Percentiles rank a stretch among this genome's conserved stretches.
phyloP scores from a whole-genome alignment of 371 early-diverging fungal genomes.

The Mucor circinelloides region DNA sequence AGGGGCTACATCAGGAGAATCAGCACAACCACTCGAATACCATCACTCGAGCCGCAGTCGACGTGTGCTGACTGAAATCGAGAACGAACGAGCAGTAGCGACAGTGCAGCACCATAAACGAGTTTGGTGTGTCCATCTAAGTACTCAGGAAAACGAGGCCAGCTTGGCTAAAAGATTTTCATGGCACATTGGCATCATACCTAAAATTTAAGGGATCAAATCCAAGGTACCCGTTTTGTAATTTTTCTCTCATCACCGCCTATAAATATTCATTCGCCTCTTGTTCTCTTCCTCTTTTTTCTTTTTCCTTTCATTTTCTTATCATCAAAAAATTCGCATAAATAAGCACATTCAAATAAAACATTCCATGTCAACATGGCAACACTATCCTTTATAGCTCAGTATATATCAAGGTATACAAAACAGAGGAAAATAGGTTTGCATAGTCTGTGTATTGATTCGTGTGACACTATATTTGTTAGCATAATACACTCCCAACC shows the following conservation, averaged over 20 bases:
- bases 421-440: background rate
- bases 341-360: background rate
- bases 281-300: background rate
- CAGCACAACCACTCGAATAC: background rate
- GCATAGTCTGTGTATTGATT: background rate
- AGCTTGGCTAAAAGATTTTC: slow-evolving; percentile 12
- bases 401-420: background rate
- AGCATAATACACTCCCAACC: background rate
- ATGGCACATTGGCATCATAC: slow-evolving; percentile 55
- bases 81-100: slow-evolving; percentile 41
- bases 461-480: background rate
- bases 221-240: background rate
- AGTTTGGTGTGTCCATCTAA: slow-evolving; percentile 48
- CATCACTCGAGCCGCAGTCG: background rate
- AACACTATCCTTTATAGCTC: slow-evolving; percentile 2
- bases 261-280: background rate
- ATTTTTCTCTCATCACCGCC: background rate
- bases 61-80: slow-evolving; percentile 15
- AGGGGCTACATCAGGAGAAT: background rate
- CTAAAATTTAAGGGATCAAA: slow-evolving; percentile 18
- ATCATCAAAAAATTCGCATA: background rate
- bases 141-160: background rate
- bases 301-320: background rate
- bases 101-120: slow-evolving; percentile 42
- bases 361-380: background rate